These are phyloP conservation scores for Solanum lycopersicoides DNA, from an alignment of 257 asterid genomes.

Conservation along the genomic window DNA sequence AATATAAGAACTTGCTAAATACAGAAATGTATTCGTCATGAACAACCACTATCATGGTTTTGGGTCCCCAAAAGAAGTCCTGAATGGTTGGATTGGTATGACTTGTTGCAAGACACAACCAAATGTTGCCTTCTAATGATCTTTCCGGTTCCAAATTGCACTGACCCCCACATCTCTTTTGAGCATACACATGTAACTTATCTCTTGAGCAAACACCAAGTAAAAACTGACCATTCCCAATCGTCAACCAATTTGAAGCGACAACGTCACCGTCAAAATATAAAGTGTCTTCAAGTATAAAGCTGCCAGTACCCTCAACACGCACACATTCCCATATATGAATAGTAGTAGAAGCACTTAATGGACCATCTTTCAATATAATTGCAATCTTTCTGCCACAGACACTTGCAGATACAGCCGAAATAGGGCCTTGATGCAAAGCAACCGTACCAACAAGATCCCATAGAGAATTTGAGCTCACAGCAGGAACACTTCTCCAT, in stretches of 20 bases:
- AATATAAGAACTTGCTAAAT: constrained; percentile 46
- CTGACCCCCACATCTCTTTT: constrained; percentile 54
- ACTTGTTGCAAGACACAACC: constrained; percentile 68
- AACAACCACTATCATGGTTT: constrained; percentile 51
- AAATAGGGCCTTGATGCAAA: constrained; percentile 47
- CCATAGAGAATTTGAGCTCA: constrained; percentile 47
- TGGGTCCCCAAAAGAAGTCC: constrained; percentile 91
- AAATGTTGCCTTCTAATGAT: constrained; percentile 39
- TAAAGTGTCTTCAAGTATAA: constrained; percentile 64
- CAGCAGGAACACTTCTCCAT: constrained; percentile 72
- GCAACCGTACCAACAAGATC: constrained; percentile 68
- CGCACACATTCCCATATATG: constrained; percentile 76
- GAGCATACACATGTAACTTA: constrained; percentile 57
- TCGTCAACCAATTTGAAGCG: constrained; percentile 56
- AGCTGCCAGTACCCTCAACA: constrained; percentile 51
- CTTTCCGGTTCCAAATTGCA: constrained; percentile 43
- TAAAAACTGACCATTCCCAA: constrained; percentile 72
- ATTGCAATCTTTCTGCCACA: constrained; percentile 74
- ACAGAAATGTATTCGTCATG: constrained; percentile 57
- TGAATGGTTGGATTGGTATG: constrained; percentile 38
- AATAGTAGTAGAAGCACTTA: constrained; percentile 25
- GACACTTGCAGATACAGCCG: constrained; percentile 45
- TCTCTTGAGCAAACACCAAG: constrained; percentile 69
- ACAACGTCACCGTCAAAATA: constrained; percentile 56
- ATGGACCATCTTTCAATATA: constrained; percentile 22